Percentiles rank a stretch among this genome's conserved stretches.
These are phyloP conservation scores for Candida maesae DNA, from an alignment of 805 yeast genomes.

Conservation along the genomic window DNA sequence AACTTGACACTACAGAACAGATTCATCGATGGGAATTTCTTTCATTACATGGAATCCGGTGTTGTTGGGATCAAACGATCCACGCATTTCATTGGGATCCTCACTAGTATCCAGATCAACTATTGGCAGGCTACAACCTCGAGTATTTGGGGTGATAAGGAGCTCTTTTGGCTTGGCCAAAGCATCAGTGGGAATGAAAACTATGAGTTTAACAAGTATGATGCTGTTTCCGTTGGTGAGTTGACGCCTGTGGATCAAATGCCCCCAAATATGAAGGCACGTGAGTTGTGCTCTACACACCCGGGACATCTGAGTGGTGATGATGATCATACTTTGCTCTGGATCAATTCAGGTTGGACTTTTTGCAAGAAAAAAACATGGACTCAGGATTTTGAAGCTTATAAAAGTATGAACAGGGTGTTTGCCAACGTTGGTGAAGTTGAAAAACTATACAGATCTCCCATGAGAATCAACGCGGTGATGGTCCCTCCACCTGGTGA, in stretches of 20 bases:
- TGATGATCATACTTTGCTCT: slow-evolving; percentile 44
- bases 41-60: slow-evolving; percentile 37
- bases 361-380: slow-evolving; percentile 47
- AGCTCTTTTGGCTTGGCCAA: slow-evolving; percentile 71
- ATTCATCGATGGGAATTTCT: slow-evolving; percentile 30
- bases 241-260: slow-evolving; percentile 25
- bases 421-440: slow-evolving; percentile 10
- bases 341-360: slow-evolving; percentile 71
- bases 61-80: slow-evolving; percentile 28
- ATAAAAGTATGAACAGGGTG: slow-evolving; percentile 28
- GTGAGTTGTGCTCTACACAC: slow-evolving; percentile 56
- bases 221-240: slow-evolving; percentile 37
- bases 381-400: slow-evolving; percentile 29
- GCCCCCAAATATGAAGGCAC: slow-evolving; percentile 17
- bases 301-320: slow-evolving; percentile 56
- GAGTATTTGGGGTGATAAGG: slow-evolving; percentile 80
- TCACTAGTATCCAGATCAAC: slow-evolving; percentile 29
- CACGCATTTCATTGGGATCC: slow-evolving; percentile 23
- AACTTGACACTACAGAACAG: slow-evolving; percentile 33
- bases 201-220: slow-evolving; percentile 36
- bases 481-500: slow-evolving; percentile 46
- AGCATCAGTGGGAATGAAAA: slow-evolving; percentile 36
- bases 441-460: slow-evolving; percentile 31
- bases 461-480: slow-evolving; percentile 42
- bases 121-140: slow-evolving; percentile 38